Conservation (phyloP, 2,329 filamentous ascomycete genomes). For the Arachnomyces sp. region DNA sequence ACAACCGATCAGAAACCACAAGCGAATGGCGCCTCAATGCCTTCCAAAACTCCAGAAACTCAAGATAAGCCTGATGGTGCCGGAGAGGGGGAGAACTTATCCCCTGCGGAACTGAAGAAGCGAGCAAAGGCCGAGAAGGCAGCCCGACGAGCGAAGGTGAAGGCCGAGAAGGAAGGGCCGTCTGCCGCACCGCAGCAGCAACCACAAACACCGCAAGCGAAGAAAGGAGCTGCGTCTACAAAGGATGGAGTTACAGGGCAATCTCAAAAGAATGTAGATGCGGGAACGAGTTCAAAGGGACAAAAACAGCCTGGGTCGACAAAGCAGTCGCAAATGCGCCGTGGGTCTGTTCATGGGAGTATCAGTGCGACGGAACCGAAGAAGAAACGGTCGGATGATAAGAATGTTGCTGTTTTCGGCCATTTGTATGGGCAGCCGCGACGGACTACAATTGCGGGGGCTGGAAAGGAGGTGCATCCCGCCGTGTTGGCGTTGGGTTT, state of each 20-base stretch:
- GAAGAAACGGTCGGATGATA: conserved; percentile 48
- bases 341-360: conserved; percentile 31
- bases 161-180: conserved; percentile 30
- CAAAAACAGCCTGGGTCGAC: conserved; percentile 14
- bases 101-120: conserved; percentile 72
- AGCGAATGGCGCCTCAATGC: neutral
- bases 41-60: neutral
- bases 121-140: conserved; percentile 86
- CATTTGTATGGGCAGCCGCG: conserved; percentile 73
- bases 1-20: conserved; percentile 2
- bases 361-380: conserved; percentile 33
- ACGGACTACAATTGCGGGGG: conserved; percentile 55
- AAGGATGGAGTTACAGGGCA: conserved; percentile 18
- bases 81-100: conserved; percentile 29
- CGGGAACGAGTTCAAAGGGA: conserved; percentile 17
- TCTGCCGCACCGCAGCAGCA: conserved; percentile 24
- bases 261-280: conserved; percentile 19
- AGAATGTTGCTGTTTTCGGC: conserved; percentile 69
- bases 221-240: conserved; percentile 25
- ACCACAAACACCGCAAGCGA: conserved; percentile 19
- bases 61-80: conserved; percentile 16
- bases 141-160: conserved; percentile 68
- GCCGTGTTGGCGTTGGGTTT: conserved; percentile 77
- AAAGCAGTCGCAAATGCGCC: conserved; percentile 20
- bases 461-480: conserved; percentile 70